A percentile compares a stretch with the other conserved stretches of the same genome.
Conservation (phyloP, 441 rosid species). For the Corymbia calophylla region DNA sequence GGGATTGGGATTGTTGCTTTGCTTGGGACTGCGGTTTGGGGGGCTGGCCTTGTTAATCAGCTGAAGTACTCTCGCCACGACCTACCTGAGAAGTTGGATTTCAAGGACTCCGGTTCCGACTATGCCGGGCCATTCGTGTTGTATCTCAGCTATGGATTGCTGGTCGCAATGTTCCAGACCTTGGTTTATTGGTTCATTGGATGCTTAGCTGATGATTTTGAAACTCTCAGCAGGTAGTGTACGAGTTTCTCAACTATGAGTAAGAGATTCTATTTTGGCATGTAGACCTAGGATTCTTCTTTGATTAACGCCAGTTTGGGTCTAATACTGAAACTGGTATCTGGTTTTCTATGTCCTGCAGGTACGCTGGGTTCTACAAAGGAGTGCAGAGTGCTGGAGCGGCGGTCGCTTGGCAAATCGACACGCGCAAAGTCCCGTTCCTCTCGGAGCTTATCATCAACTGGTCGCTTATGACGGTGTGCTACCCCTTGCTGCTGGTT, state of each 20-base stretch:
- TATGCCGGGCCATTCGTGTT: conserved; percentile 50
- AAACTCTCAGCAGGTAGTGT: conserved; percentile 56
- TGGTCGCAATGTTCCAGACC: conserved; percentile 59
- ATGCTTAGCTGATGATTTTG: conserved; percentile 49
- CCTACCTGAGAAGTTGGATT: conserved; percentile 34
- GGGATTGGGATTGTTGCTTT: conserved; percentile 41
- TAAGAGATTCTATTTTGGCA: background rate
- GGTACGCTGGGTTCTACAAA: conserved; percentile 46
- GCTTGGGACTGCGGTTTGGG: conserved; percentile 55
- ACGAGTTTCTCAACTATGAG: background rate
- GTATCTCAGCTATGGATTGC: conserved; percentile 41
- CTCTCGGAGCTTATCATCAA: conserved; percentile 31
- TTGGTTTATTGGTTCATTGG: conserved; percentile 62
- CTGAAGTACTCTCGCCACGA: conserved; percentile 20
- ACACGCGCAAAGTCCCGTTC: conserved; percentile 31
- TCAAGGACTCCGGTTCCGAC: conserved; percentile 30
- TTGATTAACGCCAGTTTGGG: background rate
- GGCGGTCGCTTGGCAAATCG: conserved; percentile 53
- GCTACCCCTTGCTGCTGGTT: conserved; percentile 36
- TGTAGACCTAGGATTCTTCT: background rate
- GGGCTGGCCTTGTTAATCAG: conserved; percentile 53
- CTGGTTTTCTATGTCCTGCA: background rate
- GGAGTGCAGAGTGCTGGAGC: conserved; percentile 54
- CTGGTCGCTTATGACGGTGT: conserved; percentile 41
- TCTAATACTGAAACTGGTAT: background rate